phyloP scores from a whole-genome alignment of 768 basidiomycete genomes.

The Boletus subparvulus region DNA sequence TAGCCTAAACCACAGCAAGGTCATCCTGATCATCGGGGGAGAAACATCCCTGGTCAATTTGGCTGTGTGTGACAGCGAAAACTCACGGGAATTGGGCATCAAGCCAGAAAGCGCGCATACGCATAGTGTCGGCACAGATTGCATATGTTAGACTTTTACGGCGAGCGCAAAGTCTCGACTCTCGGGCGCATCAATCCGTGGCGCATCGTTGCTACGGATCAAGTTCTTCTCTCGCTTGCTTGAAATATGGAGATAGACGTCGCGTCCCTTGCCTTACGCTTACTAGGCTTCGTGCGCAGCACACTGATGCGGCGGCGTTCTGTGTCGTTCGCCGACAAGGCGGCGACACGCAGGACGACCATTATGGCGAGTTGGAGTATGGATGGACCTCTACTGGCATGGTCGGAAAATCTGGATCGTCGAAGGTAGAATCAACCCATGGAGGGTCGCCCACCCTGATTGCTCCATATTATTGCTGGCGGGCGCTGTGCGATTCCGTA shows the following conservation, averaged over 20 bases:
- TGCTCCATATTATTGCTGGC: no score
- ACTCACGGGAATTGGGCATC: not conserved
- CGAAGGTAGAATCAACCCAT: not conserved
- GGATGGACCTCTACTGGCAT: no score
- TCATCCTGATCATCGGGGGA: not conserved
- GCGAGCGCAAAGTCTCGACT: not conserved
- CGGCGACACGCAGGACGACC: not conserved
- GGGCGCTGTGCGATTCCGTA: no score
- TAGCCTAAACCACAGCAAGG: no score
- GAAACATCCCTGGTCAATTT: not conserved
- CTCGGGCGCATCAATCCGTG: slow-evolving; percentile 9
- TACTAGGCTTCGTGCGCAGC: not conserved
- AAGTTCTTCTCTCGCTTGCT: slow-evolving; percentile 14
- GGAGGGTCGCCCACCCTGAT: no score
- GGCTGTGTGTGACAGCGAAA: not conserved
- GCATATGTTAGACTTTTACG: not conserved
- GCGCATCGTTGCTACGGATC: slow-evolving; percentile 12
- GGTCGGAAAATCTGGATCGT: no score
- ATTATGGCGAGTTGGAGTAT: no score
- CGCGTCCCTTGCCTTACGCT: not conserved
- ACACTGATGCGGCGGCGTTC: not conserved
- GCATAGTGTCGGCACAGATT: no score
- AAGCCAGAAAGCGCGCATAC: not conserved
- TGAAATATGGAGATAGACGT: not conserved
- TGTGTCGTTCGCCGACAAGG: not conserved